A percentile compares a stretch with the other conserved stretches of the same genome.
These are phyloP conservation scores for Diutina scorzettiae DNA, from an alignment of 1,139 yeast species.

Conservation along the genomic window DNA sequence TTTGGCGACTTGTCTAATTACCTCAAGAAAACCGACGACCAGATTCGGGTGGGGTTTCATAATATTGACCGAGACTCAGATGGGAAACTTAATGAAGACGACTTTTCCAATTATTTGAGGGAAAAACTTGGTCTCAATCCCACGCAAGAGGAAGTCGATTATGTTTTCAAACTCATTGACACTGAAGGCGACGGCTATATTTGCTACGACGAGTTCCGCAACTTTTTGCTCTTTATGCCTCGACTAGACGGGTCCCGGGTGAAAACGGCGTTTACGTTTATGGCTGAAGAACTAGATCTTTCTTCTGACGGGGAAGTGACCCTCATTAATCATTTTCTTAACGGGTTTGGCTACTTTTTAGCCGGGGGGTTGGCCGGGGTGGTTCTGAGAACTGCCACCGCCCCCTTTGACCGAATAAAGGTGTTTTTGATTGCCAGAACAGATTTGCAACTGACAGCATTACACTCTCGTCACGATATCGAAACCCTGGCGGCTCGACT, in stretches of 20 bases:
- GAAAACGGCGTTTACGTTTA: conserved; percentile 70
- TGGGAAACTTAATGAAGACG: conserved; percentile 57
- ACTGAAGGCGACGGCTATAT: conserved; percentile 54
- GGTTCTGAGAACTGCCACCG: conserved; percentile 92
- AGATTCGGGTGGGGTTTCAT: conserved; percentile 58
- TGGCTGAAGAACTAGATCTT: conserved; percentile 69
- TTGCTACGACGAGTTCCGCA: conserved; percentile 78
- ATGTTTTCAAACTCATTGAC: conserved; percentile 52
- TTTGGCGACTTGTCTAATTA: conserved; percentile 51
- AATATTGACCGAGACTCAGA: conserved; percentile 65
- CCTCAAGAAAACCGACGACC: conserved; percentile 51
- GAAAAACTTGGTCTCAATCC: conserved; percentile 41
- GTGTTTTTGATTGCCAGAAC: conserved; percentile 90
- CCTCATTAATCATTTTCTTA: conserved; percentile 61
- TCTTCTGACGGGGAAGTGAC: conserved; percentile 90
- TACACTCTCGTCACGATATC: conserved; percentile 43
- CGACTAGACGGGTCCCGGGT: conserved; percentile 56
- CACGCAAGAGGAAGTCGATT: conserved; percentile 41
- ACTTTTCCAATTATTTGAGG: conserved; percentile 52
- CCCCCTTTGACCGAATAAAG: conserved; percentile 91
- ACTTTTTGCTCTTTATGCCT: conserved; percentile 74
- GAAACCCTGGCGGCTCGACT: conserved; percentile 15
- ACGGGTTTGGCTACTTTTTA: conserved; percentile 79
- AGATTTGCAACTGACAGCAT: conserved; percentile 57
- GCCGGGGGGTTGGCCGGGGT: conserved; percentile 97